Conservation (phyloP, 306 rosid genomes). For the Ormosia emarginata region DNA sequence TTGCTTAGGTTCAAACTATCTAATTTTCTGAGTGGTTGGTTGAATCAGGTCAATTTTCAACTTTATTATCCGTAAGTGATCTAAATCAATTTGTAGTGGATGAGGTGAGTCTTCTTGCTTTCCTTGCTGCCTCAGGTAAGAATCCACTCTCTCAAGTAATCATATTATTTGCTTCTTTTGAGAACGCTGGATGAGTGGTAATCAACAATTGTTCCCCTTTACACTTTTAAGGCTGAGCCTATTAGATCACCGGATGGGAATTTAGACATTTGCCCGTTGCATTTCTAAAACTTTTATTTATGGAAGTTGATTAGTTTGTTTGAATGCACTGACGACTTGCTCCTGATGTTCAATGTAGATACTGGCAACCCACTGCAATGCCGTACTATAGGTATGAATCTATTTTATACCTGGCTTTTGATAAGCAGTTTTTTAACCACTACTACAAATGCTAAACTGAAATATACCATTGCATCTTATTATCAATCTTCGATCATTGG, state of each 20-base stretch:
- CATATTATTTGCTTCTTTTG: neutral
- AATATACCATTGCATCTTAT: neutral
- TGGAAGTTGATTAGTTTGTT: neutral
- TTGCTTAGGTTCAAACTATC: neutral
- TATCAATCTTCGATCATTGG: neutral
- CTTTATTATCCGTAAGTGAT: conserved; percentile 30
- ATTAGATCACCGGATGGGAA: neutral
- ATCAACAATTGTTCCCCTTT: neutral
- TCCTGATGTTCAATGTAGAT: conserved; percentile 27
- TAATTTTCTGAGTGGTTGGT: neutral
- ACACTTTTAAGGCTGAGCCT: too few relatives aligned
- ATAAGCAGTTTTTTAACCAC: neutral
- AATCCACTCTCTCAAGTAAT: neutral
- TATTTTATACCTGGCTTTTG: neutral
- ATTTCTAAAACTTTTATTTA: neutral
- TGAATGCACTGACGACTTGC: neutral
- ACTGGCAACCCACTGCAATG: conserved; percentile 48
- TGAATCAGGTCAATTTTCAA: conserved; percentile 38
- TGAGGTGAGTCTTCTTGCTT: conserved; percentile 55
- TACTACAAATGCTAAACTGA: neutral
- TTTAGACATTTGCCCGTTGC: neutral
- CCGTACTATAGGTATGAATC: conserved; percentile 39
- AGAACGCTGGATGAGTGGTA: neutral
- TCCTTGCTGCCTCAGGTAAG: conserved; percentile 61
- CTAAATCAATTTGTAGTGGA: conserved; percentile 42